phyloP scores from a whole-genome alignment of 805 yeast species.

The Nakazawaea siamensis region DNA sequence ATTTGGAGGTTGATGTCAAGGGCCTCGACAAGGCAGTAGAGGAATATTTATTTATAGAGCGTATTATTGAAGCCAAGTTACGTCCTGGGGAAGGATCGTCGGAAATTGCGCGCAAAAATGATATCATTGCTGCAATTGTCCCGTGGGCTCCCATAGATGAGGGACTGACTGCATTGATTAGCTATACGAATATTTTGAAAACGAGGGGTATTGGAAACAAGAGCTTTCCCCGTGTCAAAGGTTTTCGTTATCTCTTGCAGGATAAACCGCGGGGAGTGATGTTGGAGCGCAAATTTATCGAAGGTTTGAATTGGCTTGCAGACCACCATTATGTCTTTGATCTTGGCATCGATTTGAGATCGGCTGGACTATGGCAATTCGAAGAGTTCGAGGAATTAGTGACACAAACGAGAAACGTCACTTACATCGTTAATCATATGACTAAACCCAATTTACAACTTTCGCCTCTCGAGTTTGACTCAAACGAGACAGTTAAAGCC shows the following conservation, averaged over 20 bases:
- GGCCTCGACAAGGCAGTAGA: conserved; percentile 19
- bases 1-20: conserved; percentile 27
- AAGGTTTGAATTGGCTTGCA: conserved; percentile 26
- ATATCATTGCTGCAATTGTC: conserved; percentile 22
- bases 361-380: conserved; percentile 31
- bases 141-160: conserved; percentile 37
- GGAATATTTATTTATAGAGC: conserved; percentile 19
- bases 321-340: conserved; percentile 26
- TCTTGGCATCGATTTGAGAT: conserved; percentile 30
- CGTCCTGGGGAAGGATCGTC: conserved; percentile 12
- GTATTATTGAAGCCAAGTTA: conserved; percentile 5
- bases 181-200: conserved; percentile 13
- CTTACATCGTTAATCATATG: conserved; percentile 32
- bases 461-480: conserved; percentile 6
- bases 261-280: conserved; percentile 31
- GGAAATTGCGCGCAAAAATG: conserved; percentile 9
- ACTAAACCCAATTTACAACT: conserved; percentile 28
- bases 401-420: conserved; percentile 19
- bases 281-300: conserved; percentile 20
- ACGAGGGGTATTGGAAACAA: conserved; percentile 6
- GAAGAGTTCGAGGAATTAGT: conserved; percentile 26
- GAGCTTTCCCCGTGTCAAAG: conserved; percentile 21
- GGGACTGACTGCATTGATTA: conserved; percentile 19
- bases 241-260: conserved; percentile 34
- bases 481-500: conserved; percentile 10